Conservation (phyloP, 192 early-diverging fungal genomes). For the Entrophospora sp. region DNA sequence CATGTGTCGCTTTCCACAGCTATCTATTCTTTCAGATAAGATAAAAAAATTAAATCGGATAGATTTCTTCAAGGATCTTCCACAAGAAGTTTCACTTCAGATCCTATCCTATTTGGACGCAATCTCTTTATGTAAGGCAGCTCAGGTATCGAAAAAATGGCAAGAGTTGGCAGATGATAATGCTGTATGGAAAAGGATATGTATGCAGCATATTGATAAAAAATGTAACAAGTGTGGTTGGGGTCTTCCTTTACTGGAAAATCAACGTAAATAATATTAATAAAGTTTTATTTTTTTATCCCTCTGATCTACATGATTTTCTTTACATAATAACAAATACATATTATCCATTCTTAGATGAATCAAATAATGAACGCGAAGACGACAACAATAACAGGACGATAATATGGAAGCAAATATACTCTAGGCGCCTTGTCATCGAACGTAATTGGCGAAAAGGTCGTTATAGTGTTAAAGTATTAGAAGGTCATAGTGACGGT, state of each 20-base stretch:
- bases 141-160: slow-evolving; percentile 82
- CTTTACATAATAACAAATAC: too few relatives aligned
- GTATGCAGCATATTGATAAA: slow-evolving; percentile 94
- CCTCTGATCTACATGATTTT: too few relatives aligned
- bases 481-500: slow-evolving; percentile 81
- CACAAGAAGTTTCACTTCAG: slow-evolving; percentile 72
- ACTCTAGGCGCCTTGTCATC: slow-evolving; percentile 82
- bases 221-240: slow-evolving; percentile 95
- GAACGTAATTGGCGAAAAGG: slow-evolving; percentile 92
- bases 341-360: too few relatives aligned
- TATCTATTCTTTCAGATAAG: slow-evolving; percentile 68
- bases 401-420: slow-evolving; percentile 99
- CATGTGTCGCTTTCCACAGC: slow-evolving; percentile 77
- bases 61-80: slow-evolving; percentile 70
- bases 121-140: slow-evolving; percentile 78
- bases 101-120: slow-evolving; percentile 91
- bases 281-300: slow-evolving; percentile 21
- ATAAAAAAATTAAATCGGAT: slow-evolving; percentile 71
- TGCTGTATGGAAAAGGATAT: slow-evolving; percentile 93
- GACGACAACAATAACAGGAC: too few relatives aligned
- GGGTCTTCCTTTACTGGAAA: slow-evolving; percentile 85
- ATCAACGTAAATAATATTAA: slow-evolving; percentile 44
- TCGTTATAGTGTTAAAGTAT: slow-evolving; percentile 52
- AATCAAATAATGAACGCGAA: too few relatives aligned
- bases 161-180: slow-evolving; percentile 82